Evolutionary conservation across 352 stramenopile genomes (phyloP).

Genomic region (Phytophthora pinifolia): DNA sequence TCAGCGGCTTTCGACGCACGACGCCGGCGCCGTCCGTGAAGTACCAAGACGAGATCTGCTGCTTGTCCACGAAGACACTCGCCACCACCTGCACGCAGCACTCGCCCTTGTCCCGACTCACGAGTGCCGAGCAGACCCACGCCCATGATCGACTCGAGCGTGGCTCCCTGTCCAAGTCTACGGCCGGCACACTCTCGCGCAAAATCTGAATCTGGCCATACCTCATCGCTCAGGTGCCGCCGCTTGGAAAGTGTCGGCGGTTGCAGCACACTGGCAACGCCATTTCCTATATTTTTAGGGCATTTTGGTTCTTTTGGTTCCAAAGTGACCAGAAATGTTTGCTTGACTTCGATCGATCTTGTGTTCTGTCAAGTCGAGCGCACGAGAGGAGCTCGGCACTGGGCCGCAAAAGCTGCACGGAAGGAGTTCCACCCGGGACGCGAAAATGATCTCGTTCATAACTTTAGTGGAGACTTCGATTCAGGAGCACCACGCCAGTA

Average conservation of each 20-base stretch:
- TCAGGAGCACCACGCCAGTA: no score
- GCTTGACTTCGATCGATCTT: no score
- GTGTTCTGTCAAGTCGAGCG: no score
- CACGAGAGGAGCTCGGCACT: no score
- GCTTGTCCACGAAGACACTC: slow-evolving; percentile 73
- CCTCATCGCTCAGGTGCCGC: slow-evolving; percentile 13
- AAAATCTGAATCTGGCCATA: slow-evolving; percentile 45
- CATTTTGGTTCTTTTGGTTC: no score
- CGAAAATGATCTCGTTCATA: no score
- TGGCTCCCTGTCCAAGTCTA: slow-evolving; percentile 48
- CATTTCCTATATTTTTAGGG: no score
- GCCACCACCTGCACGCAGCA: slow-evolving; percentile 59
- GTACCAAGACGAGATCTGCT: slow-evolving; percentile 83
- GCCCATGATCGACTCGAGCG: slow-evolving; percentile 58
- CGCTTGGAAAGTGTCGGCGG: slow-evolving; percentile 12
- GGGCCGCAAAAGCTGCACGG: no score
- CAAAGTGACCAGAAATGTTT: no score
- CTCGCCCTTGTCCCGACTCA: slow-evolving; percentile 59
- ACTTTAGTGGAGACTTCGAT: no score
- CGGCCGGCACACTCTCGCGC: slow-evolving; percentile 47
- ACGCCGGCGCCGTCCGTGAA: slow-evolving; percentile 44
- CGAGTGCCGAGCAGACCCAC: slow-evolving; percentile 68
- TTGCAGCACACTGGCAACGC: slow-evolving; percentile 19
- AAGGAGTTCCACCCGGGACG: no score
- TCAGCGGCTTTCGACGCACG: slow-evolving; percentile 58